Evolutionary conservation across 768 basidiomycete species (phyloP), one percentile per base, ranked within the genome.

Genomic region (Tylopilus plumbeoviolaceoides): DNA sequence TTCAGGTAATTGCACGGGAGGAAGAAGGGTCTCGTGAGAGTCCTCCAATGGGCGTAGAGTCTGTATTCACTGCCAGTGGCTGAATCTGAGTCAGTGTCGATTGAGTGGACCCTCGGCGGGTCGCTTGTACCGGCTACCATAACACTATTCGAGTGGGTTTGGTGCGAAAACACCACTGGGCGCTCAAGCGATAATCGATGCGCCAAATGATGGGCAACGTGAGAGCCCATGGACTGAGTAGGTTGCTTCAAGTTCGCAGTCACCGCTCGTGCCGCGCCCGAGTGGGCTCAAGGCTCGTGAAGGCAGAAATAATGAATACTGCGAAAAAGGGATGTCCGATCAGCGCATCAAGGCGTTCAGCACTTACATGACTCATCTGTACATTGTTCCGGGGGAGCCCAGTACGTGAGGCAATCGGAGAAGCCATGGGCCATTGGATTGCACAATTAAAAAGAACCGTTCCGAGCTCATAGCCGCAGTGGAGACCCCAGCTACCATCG

Each of bases 1-100:
- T 52, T 55, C 25, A 28, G 33, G 45, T 35, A 10, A 50, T 42
- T 11, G 45, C 30, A 39, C 33, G 35, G 44, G 28, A 41, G 28
- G 43, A 30, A 27, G 10, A 40, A 48, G 28, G 48, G 28, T 35
- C 27, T 52, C 61, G 56, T 52, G 60, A 55, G 50, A 45, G 35
- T 15, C 7, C 33, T 2, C 12, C 14, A 49, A 43, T 14, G 20
- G 44, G 44, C 33, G 31, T 6, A 35, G 42, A 25, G 40, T 33
- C 35, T 17, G 33, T 14, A 35, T 28, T 31, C 40, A 44, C 30
- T 44, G 25, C 9, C 18, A 18, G 40, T n/a, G 17, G 31, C 23
- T 27, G 12, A 14, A 25, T 35, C 49, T 15, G 35, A 36, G 35
- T 36, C 35, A 39, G 30, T 31, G 18, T 61, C 18, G n/a, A 28